Base-by-base conservation (phyloP, 345 rosid species). In the Conringia planisiliqua region DNA sequence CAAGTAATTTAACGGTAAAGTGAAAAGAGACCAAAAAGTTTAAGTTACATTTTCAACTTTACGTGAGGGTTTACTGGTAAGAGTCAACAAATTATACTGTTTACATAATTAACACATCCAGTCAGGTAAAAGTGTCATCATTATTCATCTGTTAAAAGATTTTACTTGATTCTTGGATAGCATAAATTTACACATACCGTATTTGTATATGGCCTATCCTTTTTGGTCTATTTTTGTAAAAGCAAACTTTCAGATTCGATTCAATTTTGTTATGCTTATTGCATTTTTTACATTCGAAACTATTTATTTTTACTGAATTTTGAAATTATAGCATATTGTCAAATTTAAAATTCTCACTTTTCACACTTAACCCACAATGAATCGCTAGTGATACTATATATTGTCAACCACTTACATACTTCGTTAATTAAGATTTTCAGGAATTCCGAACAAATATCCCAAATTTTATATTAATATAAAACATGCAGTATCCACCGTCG, bases 31-130 rank as follows among this genome's bases (percentile, higher is more conserved):
- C 39, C 38, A 61, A 66, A 73, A 74, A 68, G 78, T 67, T 58
- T 48, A 74, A 62, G 68, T 67, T 67, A 67, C 67, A 74, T 58
- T 24, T 38, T 58, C 47, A 66, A 66, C 78, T 74, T 74, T 74
- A 59, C 73, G 78, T 50, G 78, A 75, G 62, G 51, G 14, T 58
- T 50, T 59, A 39, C 16, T 67, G 54, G 50, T 26, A 12, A 66
- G 22, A 66, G 72, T 74, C 61, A 57, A 74, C 59, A 47, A 66
- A 46, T 26, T 36, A 57, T 32, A 63, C 54, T 39, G n/a, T 63
- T 58, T 27, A 38, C 60, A 44, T 44, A 36, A 33, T 46, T 47
- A 66, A 48, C 68, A 48, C 35, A 58, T 47, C 33, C 10, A 22
- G 26, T 66, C 54, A 40, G 70, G 62, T 62, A 50, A 61, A 36